Evolutionary conservation across 2,329 filamentous ascomycete species (phyloP).

Genomic region (Verticillium isaacii): DNA sequence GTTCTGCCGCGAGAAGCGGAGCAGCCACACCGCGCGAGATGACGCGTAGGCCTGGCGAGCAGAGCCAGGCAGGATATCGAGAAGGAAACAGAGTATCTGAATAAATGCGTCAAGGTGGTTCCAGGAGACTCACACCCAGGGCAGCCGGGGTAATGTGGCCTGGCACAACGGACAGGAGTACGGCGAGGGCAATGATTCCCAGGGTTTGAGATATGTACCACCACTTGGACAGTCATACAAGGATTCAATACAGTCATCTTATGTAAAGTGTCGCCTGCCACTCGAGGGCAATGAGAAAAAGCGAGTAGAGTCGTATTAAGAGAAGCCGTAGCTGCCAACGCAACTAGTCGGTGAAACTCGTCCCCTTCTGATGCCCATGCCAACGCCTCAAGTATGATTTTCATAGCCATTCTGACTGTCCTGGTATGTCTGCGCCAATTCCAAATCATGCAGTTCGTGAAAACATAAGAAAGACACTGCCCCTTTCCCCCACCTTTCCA

Average conservation of each 20-base stretch:
- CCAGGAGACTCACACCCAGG: neutral
- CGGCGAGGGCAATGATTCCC: too few species aligned
- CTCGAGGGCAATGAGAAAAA: neutral
- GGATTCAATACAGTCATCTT: too few species aligned
- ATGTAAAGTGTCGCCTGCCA: too few species aligned
- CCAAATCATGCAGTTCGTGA: neutral
- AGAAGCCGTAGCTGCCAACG: neutral
- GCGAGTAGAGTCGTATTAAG: neutral
- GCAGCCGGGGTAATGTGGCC: neutral
- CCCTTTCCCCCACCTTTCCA: neutral
- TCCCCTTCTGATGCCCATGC: neutral
- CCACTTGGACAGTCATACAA: too few species aligned
- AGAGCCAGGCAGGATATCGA: too few species aligned
- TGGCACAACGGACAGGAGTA: neutral
- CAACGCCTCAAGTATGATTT: neutral
- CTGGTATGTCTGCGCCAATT: neutral
- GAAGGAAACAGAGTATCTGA: too few species aligned
- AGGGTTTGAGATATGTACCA: too few species aligned
- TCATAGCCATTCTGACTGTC: neutral
- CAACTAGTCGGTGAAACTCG: neutral
- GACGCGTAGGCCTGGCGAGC: neutral
- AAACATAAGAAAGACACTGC: neutral
- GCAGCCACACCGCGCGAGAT: neutral
- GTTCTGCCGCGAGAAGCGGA: neutral
- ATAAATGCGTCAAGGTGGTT: neutral